Evolutionary conservation across 2,329 filamentous ascomycete genomes (phyloP).

Genomic region (Xylaria digitata): DNA sequence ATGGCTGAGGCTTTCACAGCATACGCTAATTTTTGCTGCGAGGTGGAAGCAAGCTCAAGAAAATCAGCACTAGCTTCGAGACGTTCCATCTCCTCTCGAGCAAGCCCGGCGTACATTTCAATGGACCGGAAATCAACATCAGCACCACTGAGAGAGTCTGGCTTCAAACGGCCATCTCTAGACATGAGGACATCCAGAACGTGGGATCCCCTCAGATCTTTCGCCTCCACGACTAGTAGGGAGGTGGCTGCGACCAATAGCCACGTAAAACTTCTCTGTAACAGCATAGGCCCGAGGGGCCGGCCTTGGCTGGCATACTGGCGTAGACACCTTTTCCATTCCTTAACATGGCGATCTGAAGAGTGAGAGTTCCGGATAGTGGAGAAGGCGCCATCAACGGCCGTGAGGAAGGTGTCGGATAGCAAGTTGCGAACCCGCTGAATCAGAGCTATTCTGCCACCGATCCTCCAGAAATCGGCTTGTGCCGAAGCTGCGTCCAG

Average conservation of each 20-base stretch:
- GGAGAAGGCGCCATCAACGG: constrained; percentile 89
- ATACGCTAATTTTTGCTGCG: constrained; percentile 87
- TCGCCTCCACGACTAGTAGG: constrained; percentile 73
- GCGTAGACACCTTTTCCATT: constrained; percentile 88
- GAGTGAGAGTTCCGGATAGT: constrained; percentile 84
- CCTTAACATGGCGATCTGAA: constrained; percentile 73
- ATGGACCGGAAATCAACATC: constrained; percentile 68
- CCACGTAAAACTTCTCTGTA: constrained; percentile 89
- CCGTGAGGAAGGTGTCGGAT: constrained; percentile 85
- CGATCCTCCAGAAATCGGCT: constrained; percentile 81
- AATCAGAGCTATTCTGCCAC: constrained; percentile 79
- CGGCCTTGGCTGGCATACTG: constrained; percentile 84
- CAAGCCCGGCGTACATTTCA: constrained; percentile 75
- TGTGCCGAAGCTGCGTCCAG: constrained; percentile 83
- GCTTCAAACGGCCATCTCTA: constrained; percentile 60
- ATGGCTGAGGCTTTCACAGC: constrained; percentile 86
- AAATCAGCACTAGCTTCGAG: constrained; percentile 93
- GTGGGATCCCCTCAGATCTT: constrained; percentile 69
- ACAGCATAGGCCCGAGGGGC: constrained; percentile 88
- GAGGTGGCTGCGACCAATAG: constrained; percentile 83
- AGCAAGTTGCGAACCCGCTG: constrained; percentile 77
- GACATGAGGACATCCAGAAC: constrained; percentile 80
- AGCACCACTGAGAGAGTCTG: constrained; percentile 54
- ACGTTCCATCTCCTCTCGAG: constrained; percentile 84
- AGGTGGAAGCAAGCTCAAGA: constrained; percentile 83